Evolutionary conservation across 177 flowering plant species (phyloP).

Genomic region (Vitis hybrid): DNA sequence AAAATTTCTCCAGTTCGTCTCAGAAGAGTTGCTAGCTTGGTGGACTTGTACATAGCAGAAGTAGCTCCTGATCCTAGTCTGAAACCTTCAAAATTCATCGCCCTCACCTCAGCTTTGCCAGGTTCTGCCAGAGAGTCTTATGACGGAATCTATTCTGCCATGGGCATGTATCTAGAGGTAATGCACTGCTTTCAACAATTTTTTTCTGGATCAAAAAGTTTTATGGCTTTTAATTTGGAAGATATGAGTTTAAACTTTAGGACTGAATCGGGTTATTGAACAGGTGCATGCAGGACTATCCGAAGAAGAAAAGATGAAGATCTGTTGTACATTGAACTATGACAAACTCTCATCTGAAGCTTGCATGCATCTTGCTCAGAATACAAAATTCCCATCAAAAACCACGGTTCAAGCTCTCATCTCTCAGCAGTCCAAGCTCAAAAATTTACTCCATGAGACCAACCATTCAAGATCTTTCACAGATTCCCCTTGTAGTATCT

Average conservation of each 20-base stretch:
- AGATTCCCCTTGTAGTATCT: constrained; percentile 24
- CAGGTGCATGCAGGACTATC: constrained; percentile 78
- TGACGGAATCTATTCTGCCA: constrained; percentile 36
- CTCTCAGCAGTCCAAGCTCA: constrained; percentile 60
- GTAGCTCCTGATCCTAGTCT: constrained; percentile 51
- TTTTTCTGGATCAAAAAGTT: neutral
- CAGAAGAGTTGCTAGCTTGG: constrained; percentile 45
- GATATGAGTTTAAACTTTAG: neutral
- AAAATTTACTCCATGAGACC: constrained; percentile 41
- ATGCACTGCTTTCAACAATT: neutral
- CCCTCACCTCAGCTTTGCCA: constrained; percentile 33
- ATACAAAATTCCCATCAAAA: constrained; percentile 60
- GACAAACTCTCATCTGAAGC: constrained; percentile 73
- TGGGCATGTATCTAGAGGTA: constrained; percentile 59
- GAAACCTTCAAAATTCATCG: constrained; percentile 38
- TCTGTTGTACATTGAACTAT: constrained; percentile 55
- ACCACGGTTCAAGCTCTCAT: constrained; percentile 46
- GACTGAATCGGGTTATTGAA: neutral
- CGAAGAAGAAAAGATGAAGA: constrained; percentile 59
- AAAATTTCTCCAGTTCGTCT: constrained; percentile 28
- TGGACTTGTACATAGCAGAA: constrained; percentile 43
- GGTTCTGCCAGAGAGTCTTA: constrained; percentile 39
- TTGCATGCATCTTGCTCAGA: constrained; percentile 53
- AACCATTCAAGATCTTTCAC: constrained; percentile 10
- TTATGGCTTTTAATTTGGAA: neutral